Percentiles rank a stretch among this genome's conserved stretches.
Conservation (phyloP, 2,329 filamentous ascomycete species). For the Fusarium palustre region DNA sequence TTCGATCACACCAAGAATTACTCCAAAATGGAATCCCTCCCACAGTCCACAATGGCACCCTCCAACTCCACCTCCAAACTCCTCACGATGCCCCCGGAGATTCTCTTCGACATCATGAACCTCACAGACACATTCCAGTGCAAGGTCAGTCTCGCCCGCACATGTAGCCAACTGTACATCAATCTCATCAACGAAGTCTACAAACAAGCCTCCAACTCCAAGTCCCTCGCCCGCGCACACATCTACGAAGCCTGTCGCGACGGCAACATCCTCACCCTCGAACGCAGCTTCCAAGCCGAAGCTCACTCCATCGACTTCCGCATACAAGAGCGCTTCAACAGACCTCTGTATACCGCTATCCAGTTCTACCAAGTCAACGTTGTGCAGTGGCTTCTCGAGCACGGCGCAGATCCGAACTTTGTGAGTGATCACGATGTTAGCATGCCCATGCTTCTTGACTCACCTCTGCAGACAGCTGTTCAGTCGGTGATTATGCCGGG, state of each 20-base stretch:
- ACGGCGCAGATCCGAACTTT: not conserved
- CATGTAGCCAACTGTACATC: not conserved
- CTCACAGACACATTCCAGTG: not conserved
- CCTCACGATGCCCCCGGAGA: not conserved
- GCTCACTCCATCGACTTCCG: not conserved
- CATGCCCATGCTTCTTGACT: not conserved
- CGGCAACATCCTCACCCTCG: not conserved
- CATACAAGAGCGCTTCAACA: not conserved
- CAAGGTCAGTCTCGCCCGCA: not conserved
- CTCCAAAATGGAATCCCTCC: not conserved
- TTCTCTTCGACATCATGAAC: not conserved
- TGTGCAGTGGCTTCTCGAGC: not conserved
- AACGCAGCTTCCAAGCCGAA: not conserved
- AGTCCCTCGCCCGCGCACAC: not conserved
- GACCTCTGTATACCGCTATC: not conserved
- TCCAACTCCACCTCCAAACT: not conserved
- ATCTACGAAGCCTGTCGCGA: conserved; percentile 3
- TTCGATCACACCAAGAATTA: rapidly evolving
- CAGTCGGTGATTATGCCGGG: not conserved
- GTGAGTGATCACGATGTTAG: not conserved
- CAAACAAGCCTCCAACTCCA: not conserved
- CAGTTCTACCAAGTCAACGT: not conserved
- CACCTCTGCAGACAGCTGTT: not conserved
- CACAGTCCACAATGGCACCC: not conserved
- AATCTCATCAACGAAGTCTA: not conserved